Percentiles rank a stretch among this genome's conserved stretches.
phyloP scores from a whole-genome alignment of 176 grass and related monocot species.

The Triticum dicoccoides region DNA sequence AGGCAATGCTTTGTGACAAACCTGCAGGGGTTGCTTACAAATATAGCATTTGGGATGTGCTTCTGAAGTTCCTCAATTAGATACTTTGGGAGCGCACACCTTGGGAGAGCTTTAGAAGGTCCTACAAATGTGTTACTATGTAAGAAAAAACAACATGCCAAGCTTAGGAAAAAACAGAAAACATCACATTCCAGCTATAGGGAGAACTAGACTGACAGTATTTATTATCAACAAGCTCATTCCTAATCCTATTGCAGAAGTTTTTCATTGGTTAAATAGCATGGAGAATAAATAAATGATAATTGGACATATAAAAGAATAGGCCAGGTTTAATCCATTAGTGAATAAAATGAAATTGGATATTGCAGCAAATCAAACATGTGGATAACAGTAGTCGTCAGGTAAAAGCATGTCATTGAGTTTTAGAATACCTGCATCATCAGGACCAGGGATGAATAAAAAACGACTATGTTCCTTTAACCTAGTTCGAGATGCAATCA shows the following conservation, averaged over 20 bases:
- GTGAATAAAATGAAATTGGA: background rate
- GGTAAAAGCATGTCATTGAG: conserved; percentile 16
- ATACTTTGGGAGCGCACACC: conserved; percentile 89
- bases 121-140: conserved; percentile 46
- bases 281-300: conserved; percentile 13
- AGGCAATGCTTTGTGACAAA: conserved; percentile 34
- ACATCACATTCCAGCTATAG: background rate
- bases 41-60: conserved; percentile 89
- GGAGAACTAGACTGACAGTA: background rate
- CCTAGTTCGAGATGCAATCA: conserved; percentile 73
- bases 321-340: conserved; percentile 5
- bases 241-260: conserved; percentile 7
- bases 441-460: conserved; percentile 86
- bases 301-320: background rate
- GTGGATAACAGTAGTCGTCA: conserved; percentile 10
- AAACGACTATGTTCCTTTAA: conserved; percentile 85
- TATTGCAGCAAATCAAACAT: background rate
- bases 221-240: background rate
- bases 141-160: conserved; percentile 10
- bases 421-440: conserved; percentile 76
- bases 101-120: conserved; percentile 89
- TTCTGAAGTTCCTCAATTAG: conserved; percentile 85
- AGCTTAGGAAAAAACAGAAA: background rate
- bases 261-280: conserved; percentile 4
- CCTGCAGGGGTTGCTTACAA: conserved; percentile 96